Percentiles rank a stretch among this genome's conserved stretches.
These are phyloP conservation scores for Rhexocercosporidium sp. DNA, from an alignment of 2,329 filamentous ascomycete species.

Conservation along the genomic window DNA sequence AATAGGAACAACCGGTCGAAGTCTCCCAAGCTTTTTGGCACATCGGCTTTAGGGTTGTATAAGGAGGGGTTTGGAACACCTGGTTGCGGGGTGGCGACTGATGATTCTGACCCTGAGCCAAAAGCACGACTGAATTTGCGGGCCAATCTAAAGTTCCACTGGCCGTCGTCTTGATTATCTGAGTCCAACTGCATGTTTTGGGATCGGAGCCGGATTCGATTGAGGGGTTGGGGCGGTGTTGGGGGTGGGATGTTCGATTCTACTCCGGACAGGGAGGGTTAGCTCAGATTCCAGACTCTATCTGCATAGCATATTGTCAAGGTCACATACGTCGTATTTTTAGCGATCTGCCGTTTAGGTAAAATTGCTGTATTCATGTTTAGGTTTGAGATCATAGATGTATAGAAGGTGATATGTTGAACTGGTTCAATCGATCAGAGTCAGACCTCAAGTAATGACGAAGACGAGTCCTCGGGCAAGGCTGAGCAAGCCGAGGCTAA, in stretches of 20 bases:
- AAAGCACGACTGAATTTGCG: constrained; percentile 21
- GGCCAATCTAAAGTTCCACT: constrained; percentile 16
- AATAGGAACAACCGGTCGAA: constrained; percentile 32
- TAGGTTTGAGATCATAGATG: neutral
- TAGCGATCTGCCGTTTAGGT: constrained; percentile 1
- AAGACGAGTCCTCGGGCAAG: neutral
- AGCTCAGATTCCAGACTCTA: neutral
- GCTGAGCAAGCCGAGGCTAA: neutral
- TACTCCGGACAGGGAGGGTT: neutral
- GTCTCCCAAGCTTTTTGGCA: constrained; percentile 30
- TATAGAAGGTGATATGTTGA: neutral
- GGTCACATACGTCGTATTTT: neutral
- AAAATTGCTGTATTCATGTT: constrained; percentile 5
- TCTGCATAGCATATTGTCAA: neutral
- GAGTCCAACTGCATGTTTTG: constrained; percentile 20
- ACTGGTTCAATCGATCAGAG: neutral
- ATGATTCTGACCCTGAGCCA: constrained; percentile 2
- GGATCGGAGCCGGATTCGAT: neutral
- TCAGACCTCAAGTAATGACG: constrained; percentile 9
- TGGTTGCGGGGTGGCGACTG: neutral
- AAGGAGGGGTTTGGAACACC: constrained; percentile 14
- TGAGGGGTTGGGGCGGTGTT: neutral
- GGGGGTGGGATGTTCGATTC: constrained; percentile 2
- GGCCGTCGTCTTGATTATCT: constrained; percentile 1
- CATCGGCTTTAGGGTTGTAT: constrained; percentile 25